phyloP scores from a whole-genome alignment of 176 grass and related monocot genomes.

The Oryza glumipatula region DNA sequence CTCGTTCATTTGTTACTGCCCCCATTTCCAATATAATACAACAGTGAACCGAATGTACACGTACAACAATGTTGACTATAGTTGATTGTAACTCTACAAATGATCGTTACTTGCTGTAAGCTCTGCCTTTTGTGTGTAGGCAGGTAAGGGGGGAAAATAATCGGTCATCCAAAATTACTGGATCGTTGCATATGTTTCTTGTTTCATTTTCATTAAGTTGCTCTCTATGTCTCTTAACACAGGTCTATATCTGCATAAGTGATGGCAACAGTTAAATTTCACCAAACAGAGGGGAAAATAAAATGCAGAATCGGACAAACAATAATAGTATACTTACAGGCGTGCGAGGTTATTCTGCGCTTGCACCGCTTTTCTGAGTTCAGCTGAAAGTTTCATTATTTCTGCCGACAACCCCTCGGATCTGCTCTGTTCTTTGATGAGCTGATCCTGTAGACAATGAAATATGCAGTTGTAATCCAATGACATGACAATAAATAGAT shows the following conservation, averaged over 20 bases:
- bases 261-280: slow-evolving; percentile 36
- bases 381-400: slow-evolving; percentile 86
- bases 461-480: slow-evolving; percentile 24
- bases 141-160: neutral
- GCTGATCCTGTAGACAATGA: slow-evolving; percentile 59
- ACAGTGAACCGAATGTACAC: slow-evolving; percentile 4
- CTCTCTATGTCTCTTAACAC: slow-evolving; percentile 77
- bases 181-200: slow-evolving; percentile 85
- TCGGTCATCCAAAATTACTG: slow-evolving; percentile 30
- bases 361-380: slow-evolving; percentile 75
- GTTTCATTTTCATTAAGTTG: slow-evolving; percentile 97
- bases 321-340: slow-evolving; percentile 58
- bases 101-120: neutral
- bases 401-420: slow-evolving; percentile 67
- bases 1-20: neutral
- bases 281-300: neutral
- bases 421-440: slow-evolving; percentile 80
- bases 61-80: slow-evolving; percentile 20
- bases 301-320: slow-evolving; percentile 14
- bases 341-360: slow-evolving; percentile 67
- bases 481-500: slow-evolving; percentile 22
- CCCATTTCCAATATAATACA: slow-evolving; percentile 34
- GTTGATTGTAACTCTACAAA: neutral
- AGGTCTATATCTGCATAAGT: slow-evolving; percentile 77
- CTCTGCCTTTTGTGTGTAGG: neutral